Percentiles rank a stretch among this genome's conserved stretches.
phyloP scores from a whole-genome alignment of 805 yeast species.

The Kazachstania viticola region DNA sequence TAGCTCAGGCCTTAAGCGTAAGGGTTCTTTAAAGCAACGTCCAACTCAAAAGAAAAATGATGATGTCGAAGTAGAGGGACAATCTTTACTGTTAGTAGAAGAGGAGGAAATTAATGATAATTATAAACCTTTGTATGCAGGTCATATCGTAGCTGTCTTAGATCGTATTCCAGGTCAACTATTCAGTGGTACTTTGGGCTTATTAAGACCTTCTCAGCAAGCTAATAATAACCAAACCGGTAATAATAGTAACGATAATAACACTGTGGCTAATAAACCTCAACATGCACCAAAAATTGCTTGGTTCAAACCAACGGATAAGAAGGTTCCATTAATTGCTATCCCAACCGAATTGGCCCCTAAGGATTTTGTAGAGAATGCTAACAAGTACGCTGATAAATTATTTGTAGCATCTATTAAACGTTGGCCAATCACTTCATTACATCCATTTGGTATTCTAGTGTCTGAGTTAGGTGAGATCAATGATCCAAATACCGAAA shows the following conservation, averaged over 20 bases:
- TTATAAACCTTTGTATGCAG: slow-evolving; percentile 88
- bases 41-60: slow-evolving; percentile 97
- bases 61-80: slow-evolving; percentile 98
- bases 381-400: slow-evolving; percentile 68
- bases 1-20: slow-evolving; percentile 37
- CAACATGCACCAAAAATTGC: slow-evolving; percentile 80
- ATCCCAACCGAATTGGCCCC: slow-evolving; percentile 99
- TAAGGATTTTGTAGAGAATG: slow-evolving; percentile 84
- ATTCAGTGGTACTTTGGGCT: slow-evolving; percentile 87
- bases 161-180: slow-evolving; percentile 96
- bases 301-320: slow-evolving; percentile 98
- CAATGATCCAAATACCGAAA: slow-evolving; percentile 66
- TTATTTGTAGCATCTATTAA: slow-evolving; percentile 90
- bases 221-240: slow-evolving; percentile 51
- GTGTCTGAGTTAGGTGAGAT: slow-evolving; percentile 77
- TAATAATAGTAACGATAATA: slow-evolving; percentile 44
- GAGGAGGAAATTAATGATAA: slow-evolving; percentile 94
- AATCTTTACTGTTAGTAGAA: slow-evolving; percentile 78
- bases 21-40: slow-evolving; percentile 86
- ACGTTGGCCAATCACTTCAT: slow-evolving; percentile 97
- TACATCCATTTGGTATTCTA: slow-evolving; percentile 94
- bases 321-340: slow-evolving; percentile 94
- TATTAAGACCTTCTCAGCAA: slow-evolving; percentile 91
- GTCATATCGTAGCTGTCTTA: slow-evolving; percentile 95
- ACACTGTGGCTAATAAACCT: slow-evolving; percentile 10